Evolutionary conservation across 495 filamentous ascomycete species (phyloP).

Genomic region (Neurospora sp.): DNA sequence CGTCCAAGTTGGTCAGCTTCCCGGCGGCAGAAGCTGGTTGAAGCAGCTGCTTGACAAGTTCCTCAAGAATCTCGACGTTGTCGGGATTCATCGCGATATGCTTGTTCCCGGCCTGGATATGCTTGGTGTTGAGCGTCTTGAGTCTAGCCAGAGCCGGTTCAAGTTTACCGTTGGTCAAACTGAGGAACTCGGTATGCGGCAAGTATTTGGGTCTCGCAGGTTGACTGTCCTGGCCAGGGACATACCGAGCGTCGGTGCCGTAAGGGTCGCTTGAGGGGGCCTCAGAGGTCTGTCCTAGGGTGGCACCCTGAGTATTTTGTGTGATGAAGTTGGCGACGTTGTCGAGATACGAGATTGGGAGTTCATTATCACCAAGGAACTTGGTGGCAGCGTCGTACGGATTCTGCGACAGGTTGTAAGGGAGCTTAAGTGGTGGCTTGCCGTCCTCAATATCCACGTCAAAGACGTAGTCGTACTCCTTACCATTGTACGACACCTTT

Average conservation of each 20-base stretch:
- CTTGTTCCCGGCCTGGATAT: constrained; percentile 52
- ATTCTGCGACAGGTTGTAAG: constrained; percentile 87
- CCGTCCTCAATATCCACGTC: constrained; percentile 97
- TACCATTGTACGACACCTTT: constrained; percentile 62
- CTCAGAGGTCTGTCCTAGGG: constrained; percentile 47
- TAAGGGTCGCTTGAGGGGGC: constrained; percentile 54
- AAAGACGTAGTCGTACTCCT: constrained; percentile 96
- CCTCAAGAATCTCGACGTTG: constrained; percentile 39
- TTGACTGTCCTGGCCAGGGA: constrained; percentile 52
- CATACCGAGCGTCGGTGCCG: constrained; percentile 68
- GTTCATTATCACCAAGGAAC: constrained; percentile 84
- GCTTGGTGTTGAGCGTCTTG: constrained; percentile 17
- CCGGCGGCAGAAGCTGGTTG: background rate
- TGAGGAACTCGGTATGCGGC: constrained; percentile 79
- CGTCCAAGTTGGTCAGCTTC: constrained; percentile 44
- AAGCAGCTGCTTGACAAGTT: constrained; percentile 5
- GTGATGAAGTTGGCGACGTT: constrained; percentile 92
- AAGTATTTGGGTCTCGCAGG: constrained; percentile 49
- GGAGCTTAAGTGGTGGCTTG: constrained; percentile 84
- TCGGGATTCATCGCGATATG: constrained; percentile 62
- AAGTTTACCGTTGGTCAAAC: constrained; percentile 43
- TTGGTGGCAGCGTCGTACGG: constrained; percentile 86
- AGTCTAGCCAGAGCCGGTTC: constrained; percentile 17
- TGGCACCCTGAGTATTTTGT: constrained; percentile 77
- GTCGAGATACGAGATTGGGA: constrained; percentile 83